Evolutionary conservation across 371 early-diverging fungal genomes (phyloP).

Genomic region (Circinella minor): DNA sequence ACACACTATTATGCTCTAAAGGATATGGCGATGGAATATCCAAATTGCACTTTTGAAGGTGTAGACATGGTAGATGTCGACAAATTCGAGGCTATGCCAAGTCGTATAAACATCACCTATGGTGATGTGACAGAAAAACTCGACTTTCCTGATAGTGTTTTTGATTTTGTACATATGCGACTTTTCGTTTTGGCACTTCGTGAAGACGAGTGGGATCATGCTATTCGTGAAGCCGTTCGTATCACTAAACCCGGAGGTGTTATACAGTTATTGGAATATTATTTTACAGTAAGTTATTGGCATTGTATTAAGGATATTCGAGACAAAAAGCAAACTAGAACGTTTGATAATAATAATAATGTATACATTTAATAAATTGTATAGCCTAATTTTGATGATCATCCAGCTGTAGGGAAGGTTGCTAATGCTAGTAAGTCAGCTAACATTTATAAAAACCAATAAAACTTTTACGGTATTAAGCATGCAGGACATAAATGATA

Average conservation of each 20-base stretch:
- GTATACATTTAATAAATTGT: too few relatives aligned
- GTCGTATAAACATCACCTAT: neutral
- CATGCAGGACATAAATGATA: too few relatives aligned
- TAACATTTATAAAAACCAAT: neutral
- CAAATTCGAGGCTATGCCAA: neutral
- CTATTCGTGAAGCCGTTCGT: neutral
- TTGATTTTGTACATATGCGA: conserved; percentile 11
- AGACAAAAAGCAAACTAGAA: too few relatives aligned
- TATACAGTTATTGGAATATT: conserved; percentile 10
- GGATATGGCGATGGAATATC: conserved; percentile 4
- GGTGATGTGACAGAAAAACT: neutral
- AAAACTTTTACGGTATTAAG: too few relatives aligned
- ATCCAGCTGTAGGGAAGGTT: conserved; percentile 4
- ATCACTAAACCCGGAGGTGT: conserved; percentile 14
- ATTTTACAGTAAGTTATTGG: conserved; percentile 24
- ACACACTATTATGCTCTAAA: neutral
- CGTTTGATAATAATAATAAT: neutral
- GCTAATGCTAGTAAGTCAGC: conserved; percentile 13
- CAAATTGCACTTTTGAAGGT: neutral
- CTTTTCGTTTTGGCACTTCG: conserved; percentile 1
- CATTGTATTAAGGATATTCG: neutral
- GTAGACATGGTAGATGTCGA: neutral
- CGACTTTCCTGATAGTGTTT: conserved; percentile 6
- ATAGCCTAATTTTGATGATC: conserved; percentile 9
- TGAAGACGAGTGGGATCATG: neutral